Conservation (phyloP, 2,329 filamentous ascomycete genomes). For the Macroventuria anomochaeta region DNA sequence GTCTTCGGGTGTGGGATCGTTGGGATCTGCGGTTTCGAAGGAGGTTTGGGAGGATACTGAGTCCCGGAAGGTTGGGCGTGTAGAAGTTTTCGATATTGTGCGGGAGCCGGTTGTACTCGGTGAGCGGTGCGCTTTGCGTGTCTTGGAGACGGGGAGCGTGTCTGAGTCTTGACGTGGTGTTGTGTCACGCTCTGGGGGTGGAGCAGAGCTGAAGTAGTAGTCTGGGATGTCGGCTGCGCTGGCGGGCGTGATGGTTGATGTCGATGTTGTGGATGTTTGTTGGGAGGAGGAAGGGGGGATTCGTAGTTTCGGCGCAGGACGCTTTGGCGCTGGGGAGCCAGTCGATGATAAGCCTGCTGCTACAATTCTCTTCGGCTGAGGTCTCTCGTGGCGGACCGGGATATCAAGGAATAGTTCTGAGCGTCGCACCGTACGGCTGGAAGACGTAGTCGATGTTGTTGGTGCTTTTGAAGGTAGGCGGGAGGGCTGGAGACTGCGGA, state of each 20-base stretch:
- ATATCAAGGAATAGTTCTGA: constrained; percentile 44
- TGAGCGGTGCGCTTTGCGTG: constrained; percentile 15
- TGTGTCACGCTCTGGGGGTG: constrained; percentile 21
- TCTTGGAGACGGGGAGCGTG: constrained; percentile 5
- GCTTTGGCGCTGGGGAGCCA: constrained; percentile 17
- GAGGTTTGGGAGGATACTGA: constrained; percentile 51
- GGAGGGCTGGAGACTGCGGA: constrained; percentile 43
- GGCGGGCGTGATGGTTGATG: constrained; percentile 32
- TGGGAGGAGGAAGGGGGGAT: constrained; percentile 22
- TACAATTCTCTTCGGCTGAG: constrained; percentile 26
- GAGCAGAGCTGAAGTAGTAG: constrained; percentile 43
- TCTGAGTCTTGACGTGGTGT: constrained; percentile 11
- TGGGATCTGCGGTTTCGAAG: constrained; percentile 54
- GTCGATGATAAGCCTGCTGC: constrained; percentile 13
- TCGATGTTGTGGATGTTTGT: constrained; percentile 23
- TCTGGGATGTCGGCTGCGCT: constrained; percentile 44
- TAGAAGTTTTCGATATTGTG: constrained; percentile 36
- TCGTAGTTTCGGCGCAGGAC: constrained; percentile 10
- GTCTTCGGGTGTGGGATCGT: constrained; percentile 57
- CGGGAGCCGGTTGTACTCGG: constrained; percentile 33
- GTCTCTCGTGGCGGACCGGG: constrained; percentile 39
- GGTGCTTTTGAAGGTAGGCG: constrained; percentile 27
- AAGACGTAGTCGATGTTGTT: constrained; percentile 27
- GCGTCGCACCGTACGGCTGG: constrained; percentile 15
- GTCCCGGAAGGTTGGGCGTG: constrained; percentile 35